Conservation (phyloP, 192 early-diverging fungal genomes). For the Coemansia furcata region DNA sequence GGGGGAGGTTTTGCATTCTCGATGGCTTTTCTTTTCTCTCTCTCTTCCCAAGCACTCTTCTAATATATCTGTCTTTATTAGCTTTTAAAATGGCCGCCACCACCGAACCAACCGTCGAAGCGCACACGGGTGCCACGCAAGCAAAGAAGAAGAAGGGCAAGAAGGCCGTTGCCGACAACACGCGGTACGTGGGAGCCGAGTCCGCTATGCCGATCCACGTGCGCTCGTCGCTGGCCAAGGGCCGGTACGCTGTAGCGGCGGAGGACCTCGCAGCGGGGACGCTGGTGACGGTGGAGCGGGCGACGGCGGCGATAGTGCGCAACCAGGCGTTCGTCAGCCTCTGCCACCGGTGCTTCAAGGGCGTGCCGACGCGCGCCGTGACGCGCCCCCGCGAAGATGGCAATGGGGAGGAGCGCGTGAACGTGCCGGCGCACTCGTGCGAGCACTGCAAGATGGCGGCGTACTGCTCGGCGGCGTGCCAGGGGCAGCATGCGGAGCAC, state of each 20-base stretch:
- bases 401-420: constrained; percentile 4
- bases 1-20: background rate
- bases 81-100: constrained; percentile 39
- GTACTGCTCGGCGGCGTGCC: constrained; percentile 61
- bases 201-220: constrained; percentile 34
- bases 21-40: background rate
- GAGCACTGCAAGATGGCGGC: constrained; percentile 52
- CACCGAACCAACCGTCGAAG: constrained; percentile 47
- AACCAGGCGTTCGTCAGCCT: constrained; percentile 54
- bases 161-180: constrained; percentile 52
- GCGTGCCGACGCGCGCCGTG: background rate
- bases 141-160: constrained; percentile 52
- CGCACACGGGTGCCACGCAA: constrained; percentile 10
- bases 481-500: constrained; percentile 43
- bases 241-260: constrained; percentile 54
- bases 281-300: constrained; percentile 52
- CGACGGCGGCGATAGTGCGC: constrained; percentile 56
- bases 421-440: constrained; percentile 31
- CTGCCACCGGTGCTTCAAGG: constrained; percentile 56
- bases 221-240: constrained; percentile 55
- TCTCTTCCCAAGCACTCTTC: background rate
- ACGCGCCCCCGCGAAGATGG: no score
- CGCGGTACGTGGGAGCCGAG: constrained; percentile 42
- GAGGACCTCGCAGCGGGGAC: constrained; percentile 52
- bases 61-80: background rate